Base-by-base conservation (phyloP, 2,329 filamentous ascomycete genomes). In the Didymellaceae sp. region DNA sequence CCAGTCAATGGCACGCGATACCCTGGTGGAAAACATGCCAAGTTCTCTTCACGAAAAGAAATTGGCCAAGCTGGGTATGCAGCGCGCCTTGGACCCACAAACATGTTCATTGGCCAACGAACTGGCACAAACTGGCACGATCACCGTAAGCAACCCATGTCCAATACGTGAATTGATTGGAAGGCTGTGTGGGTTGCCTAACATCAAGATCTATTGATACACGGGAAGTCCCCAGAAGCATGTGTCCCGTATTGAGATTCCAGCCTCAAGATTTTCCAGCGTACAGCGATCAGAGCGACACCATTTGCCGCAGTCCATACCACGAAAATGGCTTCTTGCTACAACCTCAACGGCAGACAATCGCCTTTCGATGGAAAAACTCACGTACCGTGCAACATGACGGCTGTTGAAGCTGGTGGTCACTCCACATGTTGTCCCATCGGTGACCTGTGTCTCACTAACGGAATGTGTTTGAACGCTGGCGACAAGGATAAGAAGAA, bases 381-480 rank as follows among this genome's bases (percentile, higher is more conserved):
- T 8, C 22, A 48, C 8, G 40, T 50, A 9, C 52, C 56, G 13
- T 59, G 53, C 32, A 47, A 58, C 20, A 39, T 40, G 30, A 55
- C 51, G 18, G 52, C 52, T 22, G 30, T 53, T 6, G 37, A 44
- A 16, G 35, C 46, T 8, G 53, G 53, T 18, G 42, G 38, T 6
- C 53, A 57, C 24, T 49, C 49, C 10, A 32, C 46, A 30, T 59
- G 53, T 31, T 59, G 50, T 17, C 18, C 34, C 4, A 25, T 45
- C 2, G 46, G 47, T 4, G 53, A 56, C 35, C 28, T 45, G 6
- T 57, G 56, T 24, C 38, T 57, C n/a, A 52, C 49, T 3, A 59
- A 57, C 21, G 56, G 53, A 4, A 28, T 59, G 16, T 56, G 53
- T 34, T 46, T 41, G 26, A 26, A 43, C 7, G 31, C 22, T n/a